A percentile compares a stretch with the other conserved stretches of the same genome.
These are phyloP conservation scores for Aspergillus novofumigatus DNA, from an alignment of 2,329 filamentous ascomycete genomes.

Conservation along the genomic window DNA sequence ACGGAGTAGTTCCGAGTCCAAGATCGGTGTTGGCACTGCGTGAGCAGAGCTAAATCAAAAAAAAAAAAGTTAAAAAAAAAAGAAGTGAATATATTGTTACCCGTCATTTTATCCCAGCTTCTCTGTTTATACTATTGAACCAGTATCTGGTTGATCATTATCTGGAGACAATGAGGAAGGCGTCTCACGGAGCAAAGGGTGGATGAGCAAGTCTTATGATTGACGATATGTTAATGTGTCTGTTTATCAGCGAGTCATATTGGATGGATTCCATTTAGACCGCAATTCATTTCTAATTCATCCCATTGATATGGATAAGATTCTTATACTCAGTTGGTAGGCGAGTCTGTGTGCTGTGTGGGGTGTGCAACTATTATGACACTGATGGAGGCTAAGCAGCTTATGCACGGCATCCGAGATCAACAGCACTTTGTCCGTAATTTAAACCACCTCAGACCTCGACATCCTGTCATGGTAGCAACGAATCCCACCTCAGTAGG, in stretches of 20 bases:
- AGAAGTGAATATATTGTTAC: conserved; percentile 1
- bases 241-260: not conserved
- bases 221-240: conserved; percentile 10
- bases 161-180: conserved; percentile 9
- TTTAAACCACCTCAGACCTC: not conserved
- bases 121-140: conserved; percentile 11
- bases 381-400: not conserved
- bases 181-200: conserved; percentile 14
- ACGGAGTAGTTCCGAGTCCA: conserved; percentile 28
- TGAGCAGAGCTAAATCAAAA: conserved; percentile 14
- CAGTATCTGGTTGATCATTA: not conserved
- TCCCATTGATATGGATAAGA: not conserved
- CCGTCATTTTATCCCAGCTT: not conserved
- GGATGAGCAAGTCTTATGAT: conserved; percentile 7
- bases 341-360: not conserved
- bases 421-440: not conserved
- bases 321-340: too few relatives aligned
- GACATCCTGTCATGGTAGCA: not conserved
- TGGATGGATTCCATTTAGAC: not conserved
- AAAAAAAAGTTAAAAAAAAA: conserved; percentile 14
- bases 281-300: not conserved
- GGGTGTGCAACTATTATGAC: not conserved
- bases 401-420: not conserved
- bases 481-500: too few relatives aligned
- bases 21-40: conserved; percentile 30